A percentile compares a stretch with the other conserved stretches of the same genome.
phyloP scores from a whole-genome alignment of 2,329 filamentous ascomycete genomes.

The Hypoxylon sp. region DNA sequence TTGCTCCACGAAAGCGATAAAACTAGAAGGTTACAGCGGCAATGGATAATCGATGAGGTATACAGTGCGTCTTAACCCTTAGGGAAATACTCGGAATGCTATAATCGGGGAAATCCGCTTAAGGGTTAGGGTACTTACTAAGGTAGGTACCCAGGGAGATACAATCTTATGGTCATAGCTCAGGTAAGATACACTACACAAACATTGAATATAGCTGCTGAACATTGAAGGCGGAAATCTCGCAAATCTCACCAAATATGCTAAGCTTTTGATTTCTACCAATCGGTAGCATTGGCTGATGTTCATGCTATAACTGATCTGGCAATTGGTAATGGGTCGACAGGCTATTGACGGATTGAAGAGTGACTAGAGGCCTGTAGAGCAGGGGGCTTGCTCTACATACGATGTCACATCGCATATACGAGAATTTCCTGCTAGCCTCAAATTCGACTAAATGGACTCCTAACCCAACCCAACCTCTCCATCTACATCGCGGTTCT shows the following conservation, averaged over 20 bases:
- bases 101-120: neutral
- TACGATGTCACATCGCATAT: slow-evolving; percentile 51
- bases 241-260: too few species aligned
- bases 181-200: too few species aligned
- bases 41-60: too few species aligned
- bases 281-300: neutral
- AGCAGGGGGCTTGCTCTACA: slow-evolving; percentile 25
- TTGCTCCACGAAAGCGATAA: neutral
- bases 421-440: slow-evolving; percentile 44
- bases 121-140: neutral
- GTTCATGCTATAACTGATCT: slow-evolving; percentile 7
- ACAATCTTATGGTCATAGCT: too few species aligned
- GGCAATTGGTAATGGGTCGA: slow-evolving; percentile 20
- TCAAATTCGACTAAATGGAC: slow-evolving; percentile 29
- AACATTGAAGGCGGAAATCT: too few species aligned
- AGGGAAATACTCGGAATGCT: too few species aligned
- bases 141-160: too few species aligned
- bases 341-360: slow-evolving; percentile 12
- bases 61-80: too few species aligned
- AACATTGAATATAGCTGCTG: too few species aligned
- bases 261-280: neutral
- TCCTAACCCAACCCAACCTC: slow-evolving; percentile 16
- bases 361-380: slow-evolving; percentile 24
- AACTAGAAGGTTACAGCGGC: neutral
- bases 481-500: slow-evolving; percentile 4